phyloP scores from a whole-genome alignment of 257 asterid genomes.

The Nicotiana obtusifolia region DNA sequence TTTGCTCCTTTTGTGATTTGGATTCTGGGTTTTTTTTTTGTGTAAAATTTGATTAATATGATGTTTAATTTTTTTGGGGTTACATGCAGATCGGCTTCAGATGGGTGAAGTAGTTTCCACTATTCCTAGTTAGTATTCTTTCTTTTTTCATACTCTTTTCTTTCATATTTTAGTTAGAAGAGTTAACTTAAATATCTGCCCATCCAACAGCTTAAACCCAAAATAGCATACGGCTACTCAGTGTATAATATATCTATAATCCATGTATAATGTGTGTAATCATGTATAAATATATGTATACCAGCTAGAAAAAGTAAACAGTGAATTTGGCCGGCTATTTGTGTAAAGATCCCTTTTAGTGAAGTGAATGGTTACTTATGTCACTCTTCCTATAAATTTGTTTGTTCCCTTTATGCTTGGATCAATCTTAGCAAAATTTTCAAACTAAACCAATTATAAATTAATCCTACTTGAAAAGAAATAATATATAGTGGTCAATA shows the following conservation, averaged over 20 bases:
- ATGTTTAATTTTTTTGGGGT: neutral
- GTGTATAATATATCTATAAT: too few relatives aligned
- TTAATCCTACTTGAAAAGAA: neutral
- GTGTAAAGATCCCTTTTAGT: neutral
- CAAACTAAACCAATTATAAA: neutral
- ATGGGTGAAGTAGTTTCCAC: constrained; percentile 99
- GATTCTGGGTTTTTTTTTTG: neutral
- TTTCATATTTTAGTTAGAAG: neutral
- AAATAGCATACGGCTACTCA: too few relatives aligned
- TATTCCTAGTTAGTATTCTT: constrained; percentile 65
- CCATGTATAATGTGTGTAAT: too few relatives aligned
- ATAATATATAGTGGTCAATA: neutral
- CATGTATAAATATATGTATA: too few relatives aligned
- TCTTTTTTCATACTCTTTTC: neutral
- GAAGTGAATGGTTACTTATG: neutral
- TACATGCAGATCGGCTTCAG: constrained; percentile 81
- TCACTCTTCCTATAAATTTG: neutral
- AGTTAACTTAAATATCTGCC: too few relatives aligned
- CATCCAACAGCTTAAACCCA: too few relatives aligned
- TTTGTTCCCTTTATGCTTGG: neutral
- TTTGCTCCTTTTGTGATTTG: neutral
- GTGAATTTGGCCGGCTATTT: too few relatives aligned
- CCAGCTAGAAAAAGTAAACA: too few relatives aligned
- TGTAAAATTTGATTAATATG: neutral
- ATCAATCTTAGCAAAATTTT: neutral